These are phyloP conservation scores for Trypanosomatidae sp. DNA, from an alignment of 208 protist species.

Conservation along the genomic window DNA sequence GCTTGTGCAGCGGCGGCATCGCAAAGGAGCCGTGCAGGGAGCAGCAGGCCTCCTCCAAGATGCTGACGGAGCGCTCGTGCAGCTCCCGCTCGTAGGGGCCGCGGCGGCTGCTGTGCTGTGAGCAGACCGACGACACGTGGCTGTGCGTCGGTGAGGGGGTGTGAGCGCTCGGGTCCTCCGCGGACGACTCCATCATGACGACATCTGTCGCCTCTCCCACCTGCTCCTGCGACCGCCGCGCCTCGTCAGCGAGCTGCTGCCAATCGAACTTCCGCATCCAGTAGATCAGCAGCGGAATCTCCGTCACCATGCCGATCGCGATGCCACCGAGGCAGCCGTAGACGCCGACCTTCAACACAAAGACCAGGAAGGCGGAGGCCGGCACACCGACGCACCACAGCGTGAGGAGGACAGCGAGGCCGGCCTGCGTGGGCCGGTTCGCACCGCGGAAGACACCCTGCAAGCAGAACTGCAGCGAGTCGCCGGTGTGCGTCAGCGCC, in stretches of 20 bases:
- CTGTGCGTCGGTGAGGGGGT: too few species aligned
- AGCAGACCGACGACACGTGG: slow-evolving; percentile 10
- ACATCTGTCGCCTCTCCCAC: slow-evolving; percentile 20
- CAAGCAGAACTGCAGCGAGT: slow-evolving; percentile 69
- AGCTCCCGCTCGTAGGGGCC: slow-evolving; percentile 14
- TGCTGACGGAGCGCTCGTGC: slow-evolving; percentile 28
- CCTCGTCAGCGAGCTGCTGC: slow-evolving; percentile 41
- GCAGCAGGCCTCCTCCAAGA: slow-evolving; percentile 29
- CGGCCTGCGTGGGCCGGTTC: slow-evolving; percentile 45
- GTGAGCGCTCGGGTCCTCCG: too few species aligned
- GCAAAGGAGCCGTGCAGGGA: slow-evolving; percentile 27
- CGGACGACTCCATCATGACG: too few species aligned
- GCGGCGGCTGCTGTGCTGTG: background rate
- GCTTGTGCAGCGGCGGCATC: slow-evolving; percentile 15
- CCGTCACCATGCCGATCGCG: slow-evolving; percentile 46
- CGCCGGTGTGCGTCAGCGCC: slow-evolving; percentile 50
- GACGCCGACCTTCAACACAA: slow-evolving; percentile 48
- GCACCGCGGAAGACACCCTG: slow-evolving; percentile 69
- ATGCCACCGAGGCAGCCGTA: slow-evolving; percentile 53
- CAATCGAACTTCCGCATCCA: slow-evolving; percentile 61
- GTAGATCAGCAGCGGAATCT: slow-evolving; percentile 52
- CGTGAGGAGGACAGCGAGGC: slow-evolving; percentile 51
- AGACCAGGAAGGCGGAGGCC: slow-evolving; percentile 48
- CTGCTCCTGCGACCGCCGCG: background rate
- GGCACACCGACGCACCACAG: slow-evolving; percentile 71